Base-by-base conservation (phyloP, 2,329 filamentous ascomycete genomes). In the Colletotrichum sp. region DNA sequence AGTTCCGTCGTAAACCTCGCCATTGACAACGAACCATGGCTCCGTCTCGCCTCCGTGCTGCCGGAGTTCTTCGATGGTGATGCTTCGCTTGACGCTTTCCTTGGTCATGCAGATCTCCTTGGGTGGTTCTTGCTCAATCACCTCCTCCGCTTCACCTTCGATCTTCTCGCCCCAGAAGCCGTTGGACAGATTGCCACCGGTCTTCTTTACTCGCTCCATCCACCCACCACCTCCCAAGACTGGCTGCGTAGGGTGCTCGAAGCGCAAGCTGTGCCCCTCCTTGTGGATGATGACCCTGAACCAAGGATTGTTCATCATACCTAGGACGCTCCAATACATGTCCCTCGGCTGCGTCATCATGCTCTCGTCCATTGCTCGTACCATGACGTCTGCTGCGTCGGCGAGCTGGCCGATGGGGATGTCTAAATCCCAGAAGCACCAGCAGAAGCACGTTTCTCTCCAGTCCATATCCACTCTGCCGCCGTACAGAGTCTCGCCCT, bases 281-380 rank as follows among this genome's bases (percentile, higher is more conserved):
- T 92, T 93, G 68, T 92, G 91, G 71, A 98, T 94, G 3, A 93
- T 91, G 1, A 98, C 90, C 7, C 96, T 90, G 83, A 94, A 98
- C 96, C 96, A 98, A 0, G 95, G 94, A 80, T 98, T 98, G 85
- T 98, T 98, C 96, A 98, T 98, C 96, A 98, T 98, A 0, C 96
- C 96, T 52, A 98, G 86, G 3, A 98, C 95, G 76, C 92, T 96
- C 96, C 96, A 98, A 85, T 98, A 98, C 95, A 98, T 97, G 80
- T 98, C 96, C 77, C 95, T 90, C 6, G 96, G 96, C 82, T 98
- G 95, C 0, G 95, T 87, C 84, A 94, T 95, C 91, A 98, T 93
- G 71, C 93, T 91, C 78, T 98, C 96, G 79, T 98, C 96, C 95
- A 98, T 98, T 6, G 93, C 94, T 60, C 96, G 90, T 7, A 98